Percentiles rank a stretch among this genome's conserved stretches.
phyloP scores from a whole-genome alignment of 805 yeast genomes.

The Zygosaccharomyces kombuchaensis region DNA sequence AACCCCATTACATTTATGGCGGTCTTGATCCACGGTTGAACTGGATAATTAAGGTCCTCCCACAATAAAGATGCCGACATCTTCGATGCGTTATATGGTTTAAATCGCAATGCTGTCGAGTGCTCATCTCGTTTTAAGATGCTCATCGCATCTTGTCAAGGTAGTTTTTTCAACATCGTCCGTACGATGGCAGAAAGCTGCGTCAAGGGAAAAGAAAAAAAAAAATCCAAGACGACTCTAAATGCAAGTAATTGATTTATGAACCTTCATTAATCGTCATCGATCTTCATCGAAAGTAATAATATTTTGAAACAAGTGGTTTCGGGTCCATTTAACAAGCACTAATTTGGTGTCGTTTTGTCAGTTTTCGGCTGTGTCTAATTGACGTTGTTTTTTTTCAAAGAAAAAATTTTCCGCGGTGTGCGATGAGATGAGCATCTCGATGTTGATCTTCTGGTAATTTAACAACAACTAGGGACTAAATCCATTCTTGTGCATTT shows the following conservation, averaged over 20 bases:
- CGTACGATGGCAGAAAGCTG: not conserved
- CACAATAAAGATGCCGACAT: constrained; percentile 51
- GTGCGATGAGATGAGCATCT: constrained; percentile 4
- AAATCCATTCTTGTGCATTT: not conserved
- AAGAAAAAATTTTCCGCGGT: not conserved
- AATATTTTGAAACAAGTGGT: no score
- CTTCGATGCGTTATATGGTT: not conserved
- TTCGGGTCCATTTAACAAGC: no score
- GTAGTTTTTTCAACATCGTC: not conserved
- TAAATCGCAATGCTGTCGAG: not conserved
- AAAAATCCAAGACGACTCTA: not conserved
- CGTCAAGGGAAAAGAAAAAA: not conserved
- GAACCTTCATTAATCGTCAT: no score
- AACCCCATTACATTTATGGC: constrained; percentile 75
- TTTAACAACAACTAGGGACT: not conserved
- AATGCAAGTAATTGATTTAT: not conserved
- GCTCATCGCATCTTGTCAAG: not conserved
- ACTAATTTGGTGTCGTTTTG: not conserved
- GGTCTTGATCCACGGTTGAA: constrained; percentile 64
- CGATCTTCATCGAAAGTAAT: no score
- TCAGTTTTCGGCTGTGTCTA: not conserved
- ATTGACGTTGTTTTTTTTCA: not conserved
- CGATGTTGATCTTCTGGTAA: not conserved
- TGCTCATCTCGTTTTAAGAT: not conserved
- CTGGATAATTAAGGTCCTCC: constrained; percentile 48